Evolutionary conservation across 768 basidiomycete species (phyloP).

Genomic region (Mycena olivaceomarginata): DNA sequence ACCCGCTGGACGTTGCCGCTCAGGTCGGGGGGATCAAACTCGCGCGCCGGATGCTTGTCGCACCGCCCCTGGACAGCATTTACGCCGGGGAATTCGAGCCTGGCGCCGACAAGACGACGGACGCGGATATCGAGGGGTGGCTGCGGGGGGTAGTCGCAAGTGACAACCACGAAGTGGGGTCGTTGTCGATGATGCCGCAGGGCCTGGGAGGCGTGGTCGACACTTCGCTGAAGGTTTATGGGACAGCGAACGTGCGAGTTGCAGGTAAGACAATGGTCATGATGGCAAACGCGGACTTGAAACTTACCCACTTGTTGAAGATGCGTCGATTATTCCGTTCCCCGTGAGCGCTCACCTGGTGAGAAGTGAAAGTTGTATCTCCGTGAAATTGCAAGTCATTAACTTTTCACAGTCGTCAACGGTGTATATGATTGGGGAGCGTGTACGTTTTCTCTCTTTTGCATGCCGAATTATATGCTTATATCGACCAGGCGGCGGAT

Average conservation of each 20-base stretch:
- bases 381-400: background rate
- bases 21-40: slow-evolving; percentile 57
- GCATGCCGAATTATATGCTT: background rate
- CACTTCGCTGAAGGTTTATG: slow-evolving; percentile 58
- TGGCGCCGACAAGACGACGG: slow-evolving; percentile 45
- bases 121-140: slow-evolving; percentile 50
- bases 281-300: background rate
- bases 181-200: slow-evolving; percentile 63
- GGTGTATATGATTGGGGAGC: slow-evolving; percentile 56
- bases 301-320: slow-evolving; percentile 21
- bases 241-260: slow-evolving; percentile 57
- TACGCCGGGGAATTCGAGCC: slow-evolving; percentile 57
- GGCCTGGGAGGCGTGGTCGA: slow-evolving; percentile 62
- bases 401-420: slow-evolving; percentile 44
- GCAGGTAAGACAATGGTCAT: slow-evolving; percentile 47
- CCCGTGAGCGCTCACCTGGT: slow-evolving; percentile 57
- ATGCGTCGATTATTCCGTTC: slow-evolving; percentile 58
- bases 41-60: slow-evolving; percentile 51
- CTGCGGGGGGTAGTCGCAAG: slow-evolving; percentile 51
- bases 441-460: slow-evolving; percentile 36
- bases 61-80: slow-evolving; percentile 54
- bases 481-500: slow-evolving; percentile 39
- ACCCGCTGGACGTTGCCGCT: slow-evolving; percentile 55
- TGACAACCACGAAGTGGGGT: slow-evolving; percentile 59
- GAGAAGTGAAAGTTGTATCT: slow-evolving; percentile 17